Base-by-base conservation (phyloP, 164 flowering plant species). In the Protea cynaroides region DNA sequence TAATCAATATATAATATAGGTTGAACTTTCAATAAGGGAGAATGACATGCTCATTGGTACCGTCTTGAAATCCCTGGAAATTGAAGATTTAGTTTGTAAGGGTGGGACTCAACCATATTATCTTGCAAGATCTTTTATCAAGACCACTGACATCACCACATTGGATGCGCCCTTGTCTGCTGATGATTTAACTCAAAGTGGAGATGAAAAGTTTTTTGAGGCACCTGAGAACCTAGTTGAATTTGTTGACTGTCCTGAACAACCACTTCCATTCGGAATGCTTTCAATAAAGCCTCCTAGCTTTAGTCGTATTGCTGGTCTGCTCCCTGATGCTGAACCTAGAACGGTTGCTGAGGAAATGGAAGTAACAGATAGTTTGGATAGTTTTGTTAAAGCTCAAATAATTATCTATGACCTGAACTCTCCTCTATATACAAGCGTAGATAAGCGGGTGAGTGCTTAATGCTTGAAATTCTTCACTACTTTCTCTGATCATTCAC, bases 381-480 rank as follows among this genome's bases (percentile, higher is more conserved):
- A 86, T 65, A 91, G 87, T 73, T 94, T 94, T 83, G 97, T 94
- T 62, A 91, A 86, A 78, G 97, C 97, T 64, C 97, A 89, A 65
- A 87, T 94, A 66, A 74, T 86, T 55, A 77, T 91, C 21, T 78
- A 75, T 63, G 89, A 91, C 62, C 88, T 74, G 67, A 82, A 73
- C 63, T 91, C 99, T 46, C 79, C 85, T 63, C 68, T 70, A 21
- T 91, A 91, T 69, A 65, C 75, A 55, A 81, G 83, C 44, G 68
- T 79, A 49, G 99, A 94, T 71, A 94, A 73, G 67, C 72, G 65
- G 86, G 97, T 88, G 38, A 58, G 75, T 53, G 38, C 18, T 46
- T 43, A 34, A 3, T 54, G 36, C 62, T 40, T 58, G 37, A 52
- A 57, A 25, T 46, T 67, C 24, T 1, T 64, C 15, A 56, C 64